These are phyloP conservation scores for Penicillium turbatum DNA, from an alignment of 495 filamentous ascomycete species.

Conservation along the genomic window DNA sequence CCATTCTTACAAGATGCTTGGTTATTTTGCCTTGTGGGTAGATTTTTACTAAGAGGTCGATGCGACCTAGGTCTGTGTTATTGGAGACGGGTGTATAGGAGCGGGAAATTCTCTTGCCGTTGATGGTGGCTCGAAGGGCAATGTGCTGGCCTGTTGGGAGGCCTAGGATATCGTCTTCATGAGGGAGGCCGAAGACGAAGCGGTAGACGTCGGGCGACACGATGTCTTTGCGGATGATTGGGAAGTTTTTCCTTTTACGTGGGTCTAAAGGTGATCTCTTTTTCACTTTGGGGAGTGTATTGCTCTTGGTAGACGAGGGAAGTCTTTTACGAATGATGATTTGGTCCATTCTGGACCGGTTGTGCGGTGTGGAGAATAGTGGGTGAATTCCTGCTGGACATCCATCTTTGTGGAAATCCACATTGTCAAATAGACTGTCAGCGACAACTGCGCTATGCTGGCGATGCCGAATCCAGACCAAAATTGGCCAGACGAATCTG, in stretches of 20 bases:
- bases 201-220: constrained; percentile 39
- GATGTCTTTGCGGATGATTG: background rate
- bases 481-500: constrained; percentile 4
- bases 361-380: constrained; percentile 17
- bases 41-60: constrained; percentile 39
- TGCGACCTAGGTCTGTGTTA: constrained; percentile 34
- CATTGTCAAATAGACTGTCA: constrained; percentile 15
- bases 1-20: constrained; percentile 35
- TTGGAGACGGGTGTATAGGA: constrained; percentile 46
- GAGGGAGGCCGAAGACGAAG: constrained; percentile 39
- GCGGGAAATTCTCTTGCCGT: constrained; percentile 33
- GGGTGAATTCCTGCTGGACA: constrained; percentile 26
- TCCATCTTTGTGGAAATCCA: constrained; percentile 24
- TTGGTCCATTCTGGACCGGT: constrained; percentile 4
- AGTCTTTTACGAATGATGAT: constrained; percentile 4
- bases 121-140: constrained; percentile 33
- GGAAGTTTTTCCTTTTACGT: background rate
- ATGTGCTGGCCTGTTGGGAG: constrained; percentile 46
- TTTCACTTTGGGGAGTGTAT: background rate
- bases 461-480: constrained; percentile 22
- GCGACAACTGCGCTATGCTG: constrained; percentile 12
- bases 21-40: constrained; percentile 41
- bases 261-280: background rate
- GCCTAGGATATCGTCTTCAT: constrained; percentile 30
- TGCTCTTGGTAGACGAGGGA: background rate